A percentile compares a stretch with the other conserved stretches of the same genome.
These are phyloP conservation scores for Rhododendron vialii DNA, from an alignment of 148 eudicot species.

Conservation along the genomic window DNA sequence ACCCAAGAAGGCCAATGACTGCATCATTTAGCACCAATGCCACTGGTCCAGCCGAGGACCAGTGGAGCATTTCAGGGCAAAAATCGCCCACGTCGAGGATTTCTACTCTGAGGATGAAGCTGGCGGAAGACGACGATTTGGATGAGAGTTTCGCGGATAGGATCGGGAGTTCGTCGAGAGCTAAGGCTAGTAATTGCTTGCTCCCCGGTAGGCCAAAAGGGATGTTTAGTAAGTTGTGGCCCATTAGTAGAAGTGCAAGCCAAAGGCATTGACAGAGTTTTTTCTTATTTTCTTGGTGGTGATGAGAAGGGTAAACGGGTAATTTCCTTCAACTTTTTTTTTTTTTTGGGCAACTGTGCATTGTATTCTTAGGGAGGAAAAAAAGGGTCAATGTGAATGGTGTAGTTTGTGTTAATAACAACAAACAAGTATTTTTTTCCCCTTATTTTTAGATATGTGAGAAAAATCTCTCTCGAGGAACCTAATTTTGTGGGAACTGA, in stretches of 20 bases:
- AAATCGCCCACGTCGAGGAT: slow-evolving; percentile 55
- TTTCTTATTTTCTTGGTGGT: neutral
- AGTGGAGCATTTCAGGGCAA: slow-evolving; percentile 77
- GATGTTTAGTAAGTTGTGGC: slow-evolving; percentile 76
- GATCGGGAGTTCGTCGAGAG: slow-evolving; percentile 38
- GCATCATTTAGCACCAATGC: slow-evolving; percentile 29
- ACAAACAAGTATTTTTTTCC: neutral
- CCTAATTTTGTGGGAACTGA: neutral
- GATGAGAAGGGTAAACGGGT: neutral
- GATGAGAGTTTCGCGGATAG: slow-evolving; percentile 33
- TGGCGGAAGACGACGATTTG: slow-evolving; percentile 66
- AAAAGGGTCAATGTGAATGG: slow-evolving; percentile 12
- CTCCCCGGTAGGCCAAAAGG: slow-evolving; percentile 65
- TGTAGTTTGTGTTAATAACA: slow-evolving; percentile 24
- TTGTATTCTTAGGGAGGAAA: slow-evolving; percentile 11
- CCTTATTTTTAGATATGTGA: neutral
- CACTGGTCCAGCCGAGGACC: slow-evolving; percentile 49
- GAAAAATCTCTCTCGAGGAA: neutral
- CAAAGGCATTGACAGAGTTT: slow-evolving; percentile 34
- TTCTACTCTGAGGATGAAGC: slow-evolving; percentile 63
- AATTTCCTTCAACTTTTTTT: neutral
- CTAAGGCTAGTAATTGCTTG: slow-evolving; percentile 36
- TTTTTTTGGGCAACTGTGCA: neutral
- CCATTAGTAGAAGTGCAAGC: slow-evolving; percentile 50
- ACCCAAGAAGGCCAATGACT: slow-evolving; percentile 26